A percentile compares a stretch with the other conserved stretches of the same genome.
These are phyloP conservation scores for Hanseniaspora gamundiae DNA, from an alignment of 1,139 yeast species.

Conservation along the genomic window DNA sequence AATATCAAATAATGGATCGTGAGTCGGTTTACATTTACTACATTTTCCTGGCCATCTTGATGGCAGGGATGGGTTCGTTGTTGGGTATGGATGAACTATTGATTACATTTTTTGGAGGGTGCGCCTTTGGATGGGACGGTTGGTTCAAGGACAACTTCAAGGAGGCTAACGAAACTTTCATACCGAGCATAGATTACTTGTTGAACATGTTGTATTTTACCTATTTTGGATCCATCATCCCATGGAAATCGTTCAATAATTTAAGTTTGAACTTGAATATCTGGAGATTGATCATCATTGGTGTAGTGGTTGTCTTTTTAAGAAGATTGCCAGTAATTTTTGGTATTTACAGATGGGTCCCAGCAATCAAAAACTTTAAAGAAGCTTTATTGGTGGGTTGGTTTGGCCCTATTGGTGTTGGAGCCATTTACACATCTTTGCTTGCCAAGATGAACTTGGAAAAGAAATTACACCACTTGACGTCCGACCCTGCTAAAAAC, in stretches of 20 bases:
- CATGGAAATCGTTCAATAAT: slow-evolving; percentile 23
- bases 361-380: slow-evolving; percentile 26
- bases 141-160: slow-evolving; percentile 23
- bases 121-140: slow-evolving; percentile 24
- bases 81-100: slow-evolving; percentile 30
- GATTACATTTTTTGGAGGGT: slow-evolving; percentile 26
- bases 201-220: slow-evolving; percentile 26
- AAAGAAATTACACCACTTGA: not conserved
- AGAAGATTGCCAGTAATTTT: slow-evolving; percentile 29
- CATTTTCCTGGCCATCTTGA: slow-evolving; percentile 18
- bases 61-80: slow-evolving; percentile 28
- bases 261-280: slow-evolving; percentile 17
- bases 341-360: slow-evolving; percentile 24
- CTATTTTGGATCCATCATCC: slow-evolving; percentile 29
- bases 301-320: slow-evolving; percentile 22
- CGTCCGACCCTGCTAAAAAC: too few species aligned
- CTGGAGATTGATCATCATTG: slow-evolving; percentile 26
- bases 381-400: slow-evolving; percentile 33
- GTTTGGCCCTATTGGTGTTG: slow-evolving; percentile 38
- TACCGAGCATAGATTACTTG: slow-evolving; percentile 19
- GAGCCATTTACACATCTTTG: slow-evolving; percentile 25
- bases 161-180: slow-evolving; percentile 3
- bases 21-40: slow-evolving; percentile 20
- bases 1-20: slow-evolving; percentile 15
- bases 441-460: slow-evolving; percentile 17